Percentiles rank a stretch among this genome's conserved stretches.
Conservation (phyloP, 371 early-diverging fungal species). For the Amoeboaphelidium protococcarum region DNA sequence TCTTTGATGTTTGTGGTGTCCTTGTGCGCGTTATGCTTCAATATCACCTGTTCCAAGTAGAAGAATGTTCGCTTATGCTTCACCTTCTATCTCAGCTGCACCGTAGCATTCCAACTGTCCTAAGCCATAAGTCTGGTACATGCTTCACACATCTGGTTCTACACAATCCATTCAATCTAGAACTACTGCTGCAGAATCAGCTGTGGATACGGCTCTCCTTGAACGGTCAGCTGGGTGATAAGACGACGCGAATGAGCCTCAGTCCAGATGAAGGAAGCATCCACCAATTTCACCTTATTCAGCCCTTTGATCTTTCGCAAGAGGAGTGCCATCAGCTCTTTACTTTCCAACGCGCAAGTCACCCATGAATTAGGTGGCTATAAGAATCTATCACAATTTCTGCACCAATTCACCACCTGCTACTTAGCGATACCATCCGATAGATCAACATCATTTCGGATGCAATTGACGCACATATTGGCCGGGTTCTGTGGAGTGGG, state of each 20-base stretch:
- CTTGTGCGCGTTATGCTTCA: constrained; percentile 86
- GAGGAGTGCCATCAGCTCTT: constrained; percentile 81
- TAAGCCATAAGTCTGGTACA: constrained; percentile 94
- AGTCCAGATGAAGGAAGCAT: constrained; percentile 96
- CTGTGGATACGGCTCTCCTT: constrained; percentile 81
- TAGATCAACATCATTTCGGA: constrained; percentile 79
- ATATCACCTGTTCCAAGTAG: constrained; percentile 91
- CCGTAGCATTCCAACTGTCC: constrained; percentile 95
- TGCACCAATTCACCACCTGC: constrained; percentile 75
- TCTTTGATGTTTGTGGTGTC: constrained; percentile 96
- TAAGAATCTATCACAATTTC: constrained; percentile 86
- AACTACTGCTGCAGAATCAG: constrained; percentile 86
- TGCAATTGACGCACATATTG: constrained; percentile 96
- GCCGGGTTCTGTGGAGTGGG: constrained; percentile 87
- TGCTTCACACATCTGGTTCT: constrained; percentile 84
- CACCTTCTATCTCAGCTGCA: constrained; percentile 97
- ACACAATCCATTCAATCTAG: constrained; percentile 81
- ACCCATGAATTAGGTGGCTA: constrained; percentile 90
- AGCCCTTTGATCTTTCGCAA: constrained; percentile 78
- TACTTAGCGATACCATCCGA: constrained; percentile 94
- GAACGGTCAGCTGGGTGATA: constrained; percentile 88
- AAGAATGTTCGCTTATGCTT: constrained; percentile 89
- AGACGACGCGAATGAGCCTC: constrained; percentile 90
- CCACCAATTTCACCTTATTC: constrained; percentile 71
- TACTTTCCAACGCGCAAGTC: constrained; percentile 56